Base-by-base conservation (phyloP, 2,329 filamentous ascomycete genomes). In the Fusarium multiceps region DNA sequence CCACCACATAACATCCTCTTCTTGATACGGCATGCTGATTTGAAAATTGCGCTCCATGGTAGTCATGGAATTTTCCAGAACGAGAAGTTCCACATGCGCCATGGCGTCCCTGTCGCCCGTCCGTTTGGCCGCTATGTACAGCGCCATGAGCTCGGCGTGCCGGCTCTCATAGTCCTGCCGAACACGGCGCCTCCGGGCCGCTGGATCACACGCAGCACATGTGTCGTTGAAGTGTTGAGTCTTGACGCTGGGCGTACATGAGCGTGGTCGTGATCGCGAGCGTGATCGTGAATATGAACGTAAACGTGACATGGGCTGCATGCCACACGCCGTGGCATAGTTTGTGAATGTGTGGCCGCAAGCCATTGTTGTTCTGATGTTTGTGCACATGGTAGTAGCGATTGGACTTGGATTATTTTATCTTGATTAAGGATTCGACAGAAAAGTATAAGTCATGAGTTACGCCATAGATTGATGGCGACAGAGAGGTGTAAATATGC, bases 131-230 rank as follows among this genome's bases (percentile, higher is more conserved):
- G 55, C 45, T 14, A 76, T 66, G 60, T 79, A 75, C 16, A 60
- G 61, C 25, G 34, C 49, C 68, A 78, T 74, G 32, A 80, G 60
- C 47, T 60, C 59, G 13, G 66, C 65, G 30, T 76, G 76, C 6
- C 74, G 62, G n/a, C 51, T 59, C 45, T 79, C 76, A 47, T 78
- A 74, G 23, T 75, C 47, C 37, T 69, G 65, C 46, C 70, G 66
- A 42, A 74, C 57, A 12, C 73, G 59, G 63, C 72, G 73, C 20
- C 77, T 75, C 40, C 62, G 71, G 23, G 74, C 72, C 1, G 73
- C 72, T 1, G 77, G 75, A 51, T 82, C 79, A 63, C 81, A 83
- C 8, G 65, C 53, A 10, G 79, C 76, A 69, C 80, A 82, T n/a
- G 77, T 80, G 66, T 80, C 79, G 43, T 76, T 61, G 45, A 82